Base-by-base conservation (phyloP, 805 yeast species). In the Candida piceae region DNA sequence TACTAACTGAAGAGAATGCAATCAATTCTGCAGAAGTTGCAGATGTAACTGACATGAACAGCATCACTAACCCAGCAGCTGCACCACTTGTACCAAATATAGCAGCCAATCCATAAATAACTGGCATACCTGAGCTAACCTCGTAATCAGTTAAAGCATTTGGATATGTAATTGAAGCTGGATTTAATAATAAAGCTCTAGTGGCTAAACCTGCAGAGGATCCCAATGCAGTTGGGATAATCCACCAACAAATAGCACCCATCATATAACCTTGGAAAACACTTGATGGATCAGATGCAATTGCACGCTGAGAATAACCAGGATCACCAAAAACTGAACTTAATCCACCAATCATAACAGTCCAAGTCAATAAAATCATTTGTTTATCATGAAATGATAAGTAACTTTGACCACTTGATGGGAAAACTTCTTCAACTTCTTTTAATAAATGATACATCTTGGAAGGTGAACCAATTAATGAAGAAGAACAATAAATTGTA, bases 311-410 rank as follows among this genome's bases (percentile, higher is more conserved):
- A 20, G 63, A 53, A 36, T 50, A 53, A 12, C 56, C 56, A 31
- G 50, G 52, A 34, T 55, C 58, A 20, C 50, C 44, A 35, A 48
- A 48, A 25, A 52, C 58, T 3, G 54, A 40, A 35, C 54, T 42
- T 16, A 52, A 86, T 61, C 86, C 86, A 48, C 96, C 96, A 33
- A 86, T 40, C 32, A 49, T 44, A 6, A 58, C 58, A 4, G 57
- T 42, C 61, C 63, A 61, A 4, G 58, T 46, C 15, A 51, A 32
- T 42, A 56, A 42, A 4, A 61, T 55, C 44, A 62, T 65, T 18
- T 55, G 57, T 15, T 50, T 53, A 41, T 58, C 50, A 21, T 46
- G 49, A 39, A 63, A 58, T 5, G 62, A 56, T 16, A 66, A 41
- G 38, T 55, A 66, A 30, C 57, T 52, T 8, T 48, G 45, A 11